Evolutionary conservation across 2,329 filamentous ascomycete species (phyloP), one percentile per base, ranked within the genome.

Genomic region (Beauveria varroae): DNA sequence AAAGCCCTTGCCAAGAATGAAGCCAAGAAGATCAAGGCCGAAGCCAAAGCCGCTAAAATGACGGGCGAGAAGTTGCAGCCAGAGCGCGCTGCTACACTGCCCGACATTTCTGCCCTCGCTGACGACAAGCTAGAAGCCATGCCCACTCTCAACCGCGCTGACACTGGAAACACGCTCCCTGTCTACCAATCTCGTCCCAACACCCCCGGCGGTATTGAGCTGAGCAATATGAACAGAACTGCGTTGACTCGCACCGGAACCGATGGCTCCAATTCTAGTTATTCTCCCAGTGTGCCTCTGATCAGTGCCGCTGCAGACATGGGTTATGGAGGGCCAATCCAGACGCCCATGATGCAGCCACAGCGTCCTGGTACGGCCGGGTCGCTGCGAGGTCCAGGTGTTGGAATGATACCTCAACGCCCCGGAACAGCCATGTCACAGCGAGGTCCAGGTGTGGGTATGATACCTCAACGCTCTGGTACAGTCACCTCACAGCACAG

Each of bases 1-100:
- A 93, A 91, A 73, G 93, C 92, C 0, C 76, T 98, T 28, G 89
- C 87, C 57, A 91, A 92, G 68, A 89, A 95, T 58, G 86, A 89
- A 71, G 80, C 79, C 64, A 84, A 81, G 67, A 79, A 81, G 67
- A 75, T 76, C 26, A 83, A 78, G 68, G 80, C 78, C 0, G 82
- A 81, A 64, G 61, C 75, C 28, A 81, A 75, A 67, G 77, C 75
- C 20, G 81, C 81, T 3, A 80, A 79, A 67, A 83, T 81, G 69
- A 80, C 79, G 47, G 72, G 84, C 57, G 83, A 82, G 55, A 79
- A 80, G 64, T 69, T 76, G 24, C 73, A 75, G 1, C 65, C 79
- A 30, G 78, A 81, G 46, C 78, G 84, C 61, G 81, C 86, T 67
- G 85, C 86, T n/a, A 92, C 90, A 0, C 70, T 93, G 7, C 91